Base-by-base conservation (phyloP, 2,329 filamentous ascomycete genomes). In the Talaromyces pinophilus region DNA sequence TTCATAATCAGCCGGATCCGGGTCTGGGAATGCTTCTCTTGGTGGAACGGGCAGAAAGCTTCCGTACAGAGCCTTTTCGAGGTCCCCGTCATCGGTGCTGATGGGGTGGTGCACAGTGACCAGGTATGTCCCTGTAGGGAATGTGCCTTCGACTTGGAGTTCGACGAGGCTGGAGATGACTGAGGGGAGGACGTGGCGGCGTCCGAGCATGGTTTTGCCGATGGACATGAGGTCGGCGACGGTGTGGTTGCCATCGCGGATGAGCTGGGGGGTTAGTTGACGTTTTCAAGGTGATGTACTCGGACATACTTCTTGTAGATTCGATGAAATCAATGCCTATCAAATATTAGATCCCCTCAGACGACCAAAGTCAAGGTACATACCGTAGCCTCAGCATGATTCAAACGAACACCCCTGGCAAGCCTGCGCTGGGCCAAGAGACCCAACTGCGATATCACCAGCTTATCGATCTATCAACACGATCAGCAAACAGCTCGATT, bases 41-140 rank as follows among this genome's bases (percentile, higher is more conserved):
- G 84, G 83, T 0, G 94, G 94, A 0, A 96, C 80, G 0, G 94
- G 94, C 52, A 98, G 82, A 77, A 98, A 97, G 69, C 90, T 94
- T 30, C 93, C 93, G 77, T 97, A 98, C 3, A 98, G 82, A 1
- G 94, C 94, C 73, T 89, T 89, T n/a, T 87, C 88, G 40, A 97
- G 83, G 78, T 97, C 89, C 5, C 93, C 94, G 76, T 97, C 91
- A 70, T 97, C 90, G 67, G 88, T 89, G 70, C 88, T 88, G 78
- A 98, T 90, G 30, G 94, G 94, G 75, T 96, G 88, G 80, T 97
- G 92, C 19, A 98, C 92, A 0, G 94, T 98, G 42, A 98, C 93
- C 48, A 98, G 88, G 75, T 97, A 97, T 1, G 93, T 97, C 64
- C 94, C 94, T 6, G 87, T 90, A 33, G 88, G 90, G 75, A 98